Percentiles rank a stretch among this genome's conserved stretches.
phyloP scores from a whole-genome alignment of 768 basidiomycete genomes.

The Lentinula boryana region DNA sequence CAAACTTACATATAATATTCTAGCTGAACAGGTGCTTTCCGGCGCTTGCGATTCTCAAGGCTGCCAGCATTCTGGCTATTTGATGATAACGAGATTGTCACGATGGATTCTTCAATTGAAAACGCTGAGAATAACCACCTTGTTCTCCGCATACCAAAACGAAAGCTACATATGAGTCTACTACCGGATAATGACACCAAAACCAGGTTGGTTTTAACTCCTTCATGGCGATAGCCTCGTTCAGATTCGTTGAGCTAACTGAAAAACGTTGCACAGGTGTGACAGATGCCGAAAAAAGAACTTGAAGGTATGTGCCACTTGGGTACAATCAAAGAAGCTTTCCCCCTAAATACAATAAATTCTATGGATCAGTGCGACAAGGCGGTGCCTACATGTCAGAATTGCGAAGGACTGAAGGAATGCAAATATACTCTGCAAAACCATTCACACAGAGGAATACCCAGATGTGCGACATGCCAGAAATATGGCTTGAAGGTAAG shows the following conservation, averaged over 20 bases:
- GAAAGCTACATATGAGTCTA: neutral
- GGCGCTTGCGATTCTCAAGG: neutral
- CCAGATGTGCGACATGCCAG: conserved; percentile 3
- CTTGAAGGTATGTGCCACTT: conserved; percentile 2
- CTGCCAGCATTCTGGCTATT: conserved; percentile 1
- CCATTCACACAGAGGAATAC: conserved; percentile 7
- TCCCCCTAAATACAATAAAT: neutral
- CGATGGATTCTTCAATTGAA: conserved; percentile 6
- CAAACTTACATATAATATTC: neutral
- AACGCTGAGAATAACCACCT: conserved; percentile 4
- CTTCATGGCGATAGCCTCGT: neutral
- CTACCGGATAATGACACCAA: neutral
- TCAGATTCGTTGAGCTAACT: neutral
- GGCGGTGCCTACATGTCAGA: conserved; percentile 3
- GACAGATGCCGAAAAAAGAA: conserved; percentile 5
- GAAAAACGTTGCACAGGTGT: conserved; percentile 1
- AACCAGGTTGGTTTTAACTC: neutral
- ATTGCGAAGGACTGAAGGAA: conserved; percentile 3
- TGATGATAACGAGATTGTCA: conserved; percentile 7
- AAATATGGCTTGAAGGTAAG: conserved; percentile 4
- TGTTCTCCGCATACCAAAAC: conserved; percentile 4
- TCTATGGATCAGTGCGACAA: conserved; percentile 1
- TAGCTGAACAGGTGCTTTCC: neutral
- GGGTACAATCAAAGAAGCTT: conserved; percentile 4
- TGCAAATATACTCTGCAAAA: neutral